Conservation (phyloP, 805 yeast species). For the Alloascoidea hylecoeti region DNA sequence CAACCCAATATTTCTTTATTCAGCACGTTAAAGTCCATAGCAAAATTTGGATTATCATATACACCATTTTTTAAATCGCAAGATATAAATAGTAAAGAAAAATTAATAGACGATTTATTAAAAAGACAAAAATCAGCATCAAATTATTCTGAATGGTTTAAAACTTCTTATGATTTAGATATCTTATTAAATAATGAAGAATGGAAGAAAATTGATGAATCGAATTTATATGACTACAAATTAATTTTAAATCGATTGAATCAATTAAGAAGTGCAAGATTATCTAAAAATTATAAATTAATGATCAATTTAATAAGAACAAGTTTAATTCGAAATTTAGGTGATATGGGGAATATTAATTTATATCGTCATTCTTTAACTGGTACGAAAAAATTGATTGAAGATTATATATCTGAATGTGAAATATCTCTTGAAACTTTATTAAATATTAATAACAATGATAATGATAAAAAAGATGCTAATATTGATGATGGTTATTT, state of each 20-base stretch:
- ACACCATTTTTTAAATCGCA: too few species aligned
- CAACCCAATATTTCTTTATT: too few species aligned
- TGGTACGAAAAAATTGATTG: slow-evolving; percentile 78
- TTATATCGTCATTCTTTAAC: slow-evolving; percentile 66
- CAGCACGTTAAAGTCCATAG: too few species aligned
- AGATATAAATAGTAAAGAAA: too few species aligned
- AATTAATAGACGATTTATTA: too few species aligned
- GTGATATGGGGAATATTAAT: slow-evolving; percentile 72
- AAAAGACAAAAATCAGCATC: slow-evolving; percentile 8
- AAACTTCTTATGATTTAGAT: slow-evolving; percentile 51
- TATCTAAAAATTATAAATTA: slow-evolving; percentile 37
- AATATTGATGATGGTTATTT: slow-evolving; percentile 51
- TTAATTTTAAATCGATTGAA: slow-evolving; percentile 35
- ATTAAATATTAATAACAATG: slow-evolving; percentile 15
- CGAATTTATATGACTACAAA: slow-evolving; percentile 62
- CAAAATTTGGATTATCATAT: too few species aligned
- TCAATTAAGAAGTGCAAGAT: slow-evolving; percentile 48
- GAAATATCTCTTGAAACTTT: slow-evolving; percentile 26
- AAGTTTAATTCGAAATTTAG: slow-evolving; percentile 72
- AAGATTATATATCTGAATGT: slow-evolving; percentile 74
- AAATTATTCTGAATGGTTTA: slow-evolving; percentile 44
- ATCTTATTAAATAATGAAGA: slow-evolving; percentile 38
- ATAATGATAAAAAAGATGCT: not conserved
- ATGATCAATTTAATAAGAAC: slow-evolving; percentile 70
- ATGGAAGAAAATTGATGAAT: slow-evolving; percentile 56